Conservation (phyloP, 352 stramenopile species). For the Phytopythium ostracodes region DNA sequence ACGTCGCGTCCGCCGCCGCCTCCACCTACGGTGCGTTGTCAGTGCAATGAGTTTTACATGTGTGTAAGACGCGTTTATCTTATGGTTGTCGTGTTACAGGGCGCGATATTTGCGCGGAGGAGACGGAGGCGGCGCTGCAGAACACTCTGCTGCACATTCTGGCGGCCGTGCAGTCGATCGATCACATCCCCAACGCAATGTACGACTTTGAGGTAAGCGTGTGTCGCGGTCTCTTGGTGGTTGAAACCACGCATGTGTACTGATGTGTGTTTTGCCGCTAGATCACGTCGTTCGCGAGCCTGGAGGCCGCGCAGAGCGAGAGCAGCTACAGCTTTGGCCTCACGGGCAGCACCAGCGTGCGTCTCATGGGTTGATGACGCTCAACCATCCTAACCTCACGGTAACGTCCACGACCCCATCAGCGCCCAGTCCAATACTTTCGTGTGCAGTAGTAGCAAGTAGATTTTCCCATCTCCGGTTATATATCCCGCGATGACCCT, state of each 20-base stretch:
- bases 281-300: slow-evolving; percentile 45
- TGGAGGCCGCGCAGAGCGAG: slow-evolving; percentile 45
- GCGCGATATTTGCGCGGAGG: slow-evolving; percentile 41
- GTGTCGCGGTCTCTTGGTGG: not conserved
- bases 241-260: too few relatives aligned
- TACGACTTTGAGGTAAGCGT: slow-evolving; percentile 74
- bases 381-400: not conserved
- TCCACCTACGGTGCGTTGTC: slow-evolving; percentile 29
- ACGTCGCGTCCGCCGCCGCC: slow-evolving; percentile 40
- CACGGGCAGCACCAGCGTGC: slow-evolving; percentile 30
- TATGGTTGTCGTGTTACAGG: too few relatives aligned
- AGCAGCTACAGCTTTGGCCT: slow-evolving; percentile 29
- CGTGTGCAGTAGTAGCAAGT: slow-evolving; percentile 9
- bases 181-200: slow-evolving; percentile 77
- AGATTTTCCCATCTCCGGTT: not conserved
- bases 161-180: slow-evolving; percentile 67
- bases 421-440: not conserved
- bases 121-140: slow-evolving; percentile 67
- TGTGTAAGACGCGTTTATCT: too few relatives aligned
- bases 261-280: too few relatives aligned
- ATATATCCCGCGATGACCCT: too few relatives aligned
- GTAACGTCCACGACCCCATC: not conserved
- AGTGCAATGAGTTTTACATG: not conserved
- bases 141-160: slow-evolving; percentile 71
- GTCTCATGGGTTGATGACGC: slow-evolving; percentile 30